Conservation (phyloP, 805 yeast species). For the Yarrowia alimentaria region DNA sequence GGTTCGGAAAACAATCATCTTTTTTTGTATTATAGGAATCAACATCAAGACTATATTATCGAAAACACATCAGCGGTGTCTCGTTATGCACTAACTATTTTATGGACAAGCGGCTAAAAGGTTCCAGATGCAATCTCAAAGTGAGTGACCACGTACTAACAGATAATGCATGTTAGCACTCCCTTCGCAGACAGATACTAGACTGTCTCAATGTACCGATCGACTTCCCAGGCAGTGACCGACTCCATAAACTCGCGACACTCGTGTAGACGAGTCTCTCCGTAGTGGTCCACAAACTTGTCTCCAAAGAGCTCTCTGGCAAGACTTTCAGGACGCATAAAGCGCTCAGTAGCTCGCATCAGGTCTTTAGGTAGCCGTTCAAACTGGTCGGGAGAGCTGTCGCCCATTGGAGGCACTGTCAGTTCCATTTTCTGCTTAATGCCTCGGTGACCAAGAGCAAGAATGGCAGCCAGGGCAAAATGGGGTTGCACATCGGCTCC, state of each 20-base stretch:
- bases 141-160: too few species aligned
- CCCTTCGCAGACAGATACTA: slow-evolving; percentile 15
- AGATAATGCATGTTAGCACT: neutral
- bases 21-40: too few species aligned
- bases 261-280: slow-evolving; percentile 39
- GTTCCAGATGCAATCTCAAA: too few species aligned
- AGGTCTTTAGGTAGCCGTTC: slow-evolving; percentile 36
- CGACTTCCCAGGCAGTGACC: slow-evolving; percentile 41
- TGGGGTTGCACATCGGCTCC: slow-evolving; percentile 43
- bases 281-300: slow-evolving; percentile 40
- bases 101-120: too few species aligned
- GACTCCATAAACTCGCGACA: slow-evolving; percentile 37
- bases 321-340: slow-evolving; percentile 34
- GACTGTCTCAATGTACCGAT: slow-evolving; percentile 39
- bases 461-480: slow-evolving; percentile 40
- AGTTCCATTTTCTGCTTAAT: slow-evolving; percentile 35
- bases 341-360: slow-evolving; percentile 35
- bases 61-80: too few species aligned
- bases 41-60: too few species aligned
- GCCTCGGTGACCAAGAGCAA: slow-evolving; percentile 39
- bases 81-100: too few species aligned
- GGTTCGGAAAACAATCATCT: too few species aligned
- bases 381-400: slow-evolving; percentile 31
- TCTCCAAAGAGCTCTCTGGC: slow-evolving; percentile 44
- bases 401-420: slow-evolving; percentile 37